Evolutionary conservation across 768 basidiomycete genomes (phyloP).

Genomic region (Saitozyma podzolica): DNA sequence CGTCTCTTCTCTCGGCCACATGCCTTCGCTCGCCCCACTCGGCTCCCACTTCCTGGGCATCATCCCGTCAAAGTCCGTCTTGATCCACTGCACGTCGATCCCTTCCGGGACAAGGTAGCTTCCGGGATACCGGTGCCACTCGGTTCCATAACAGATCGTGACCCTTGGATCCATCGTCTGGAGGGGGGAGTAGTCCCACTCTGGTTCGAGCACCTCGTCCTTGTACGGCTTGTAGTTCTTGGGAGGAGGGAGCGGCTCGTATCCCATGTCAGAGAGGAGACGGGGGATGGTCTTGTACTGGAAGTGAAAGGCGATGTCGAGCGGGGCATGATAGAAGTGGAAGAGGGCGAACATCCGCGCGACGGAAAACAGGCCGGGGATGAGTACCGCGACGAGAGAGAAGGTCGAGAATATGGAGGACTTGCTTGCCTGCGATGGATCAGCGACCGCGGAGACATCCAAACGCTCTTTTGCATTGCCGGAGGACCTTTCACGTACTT

Average conservation of each 20-base stretch:
- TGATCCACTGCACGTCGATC: conserved; percentile 80
- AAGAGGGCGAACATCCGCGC: conserved; percentile 78
- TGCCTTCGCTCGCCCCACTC: conserved; percentile 45
- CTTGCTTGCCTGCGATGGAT: conserved; percentile 61
- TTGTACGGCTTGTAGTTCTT: conserved; percentile 51
- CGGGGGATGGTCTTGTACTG: conserved; percentile 77
- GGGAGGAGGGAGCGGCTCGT: conserved; percentile 46
- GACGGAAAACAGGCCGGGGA: conserved; percentile 68
- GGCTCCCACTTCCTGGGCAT: conserved; percentile 76
- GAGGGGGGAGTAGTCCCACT: conserved; percentile 60
- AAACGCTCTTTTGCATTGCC: neutral
- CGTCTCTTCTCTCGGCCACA: conserved; percentile 68
- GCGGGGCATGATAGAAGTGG: conserved; percentile 87
- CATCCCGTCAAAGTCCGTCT: conserved; percentile 86
- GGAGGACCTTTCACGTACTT: conserved; percentile 59
- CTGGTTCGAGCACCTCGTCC: conserved; percentile 63
- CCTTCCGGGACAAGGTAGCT: conserved; percentile 84
- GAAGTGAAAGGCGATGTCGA: conserved; percentile 68
- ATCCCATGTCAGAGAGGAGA: conserved; percentile 60
- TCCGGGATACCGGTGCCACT: conserved; percentile 94
- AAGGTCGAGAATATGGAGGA: conserved; percentile 73
- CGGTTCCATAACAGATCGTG: conserved; percentile 82
- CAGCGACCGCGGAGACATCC: neutral
- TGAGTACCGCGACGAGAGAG: conserved; percentile 69
- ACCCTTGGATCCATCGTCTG: conserved; percentile 63